phyloP scores from a whole-genome alignment of 305 asterid species.

The Fraxinus velutina region DNA sequence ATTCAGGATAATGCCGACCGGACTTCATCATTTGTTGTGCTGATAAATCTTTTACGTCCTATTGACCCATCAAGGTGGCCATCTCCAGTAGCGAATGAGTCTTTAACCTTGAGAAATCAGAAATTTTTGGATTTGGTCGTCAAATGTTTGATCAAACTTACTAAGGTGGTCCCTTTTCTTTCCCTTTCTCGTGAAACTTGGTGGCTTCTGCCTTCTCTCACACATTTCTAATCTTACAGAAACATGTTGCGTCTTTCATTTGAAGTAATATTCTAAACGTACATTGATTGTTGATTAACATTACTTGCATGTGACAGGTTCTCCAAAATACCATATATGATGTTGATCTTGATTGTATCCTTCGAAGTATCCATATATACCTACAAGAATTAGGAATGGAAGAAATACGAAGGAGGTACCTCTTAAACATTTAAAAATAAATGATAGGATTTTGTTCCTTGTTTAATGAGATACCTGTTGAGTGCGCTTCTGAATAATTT shows the following conservation, averaged over 20 bases:
- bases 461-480: constrained; percentile 5
- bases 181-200: background rate
- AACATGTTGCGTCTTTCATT: background rate
- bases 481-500: background rate
- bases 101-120: constrained; percentile 72
- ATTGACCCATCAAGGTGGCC: constrained; percentile 98
- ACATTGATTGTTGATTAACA: background rate
- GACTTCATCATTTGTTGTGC: constrained; percentile 87
- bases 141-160: constrained; percentile 94
- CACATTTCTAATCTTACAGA: background rate
- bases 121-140: constrained; percentile 95
- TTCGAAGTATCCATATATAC: constrained; percentile 93
- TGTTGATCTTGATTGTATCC: constrained; percentile 93
- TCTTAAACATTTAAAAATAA: constrained; percentile 1
- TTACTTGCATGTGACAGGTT: constrained; percentile 48
- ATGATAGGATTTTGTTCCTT: background rate
- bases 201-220: background rate
- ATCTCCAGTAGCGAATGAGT: constrained; percentile 76
- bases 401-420: constrained; percentile 90
- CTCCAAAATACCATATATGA: constrained; percentile 91
- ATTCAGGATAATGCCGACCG: constrained; percentile 92
- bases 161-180: constrained; percentile 55
- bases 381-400: constrained; percentile 98
- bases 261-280: background rate
- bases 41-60: constrained; percentile 86